A percentile compares a stretch with the other conserved stretches of the same genome.
Conservation (phyloP, 176 grass and related monocot genomes). For the Oryza longistaminata region DNA sequence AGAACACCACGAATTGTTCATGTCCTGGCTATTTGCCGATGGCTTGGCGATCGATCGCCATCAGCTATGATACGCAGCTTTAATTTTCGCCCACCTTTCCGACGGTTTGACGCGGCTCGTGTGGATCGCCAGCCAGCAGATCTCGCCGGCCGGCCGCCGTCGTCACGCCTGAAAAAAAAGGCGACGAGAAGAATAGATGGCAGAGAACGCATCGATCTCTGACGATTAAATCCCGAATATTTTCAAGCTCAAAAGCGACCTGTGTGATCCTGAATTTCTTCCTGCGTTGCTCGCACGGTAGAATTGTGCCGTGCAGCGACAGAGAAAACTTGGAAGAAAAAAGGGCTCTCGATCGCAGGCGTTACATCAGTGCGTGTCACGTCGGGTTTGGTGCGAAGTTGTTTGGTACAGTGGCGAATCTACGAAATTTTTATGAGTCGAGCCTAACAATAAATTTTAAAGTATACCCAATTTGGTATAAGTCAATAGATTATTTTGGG, state of each 20-base stretch:
- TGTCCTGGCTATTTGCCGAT: too few relatives aligned
- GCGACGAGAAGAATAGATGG: too few relatives aligned
- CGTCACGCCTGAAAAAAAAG: neutral
- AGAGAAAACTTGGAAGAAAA: neutral
- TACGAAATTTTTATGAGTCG: too few relatives aligned
- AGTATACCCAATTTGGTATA: too few relatives aligned
- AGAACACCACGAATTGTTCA: too few relatives aligned
- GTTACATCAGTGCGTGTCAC: neutral
- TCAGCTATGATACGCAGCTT: neutral
- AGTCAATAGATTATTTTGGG: too few relatives aligned
- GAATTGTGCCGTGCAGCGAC: neutral
- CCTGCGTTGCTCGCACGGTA: neutral
- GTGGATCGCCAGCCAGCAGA: neutral
- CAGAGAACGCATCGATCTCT: neutral
- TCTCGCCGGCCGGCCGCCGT: neutral
- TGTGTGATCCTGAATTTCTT: neutral
- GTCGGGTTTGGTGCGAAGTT: neutral
- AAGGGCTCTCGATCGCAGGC: neutral
- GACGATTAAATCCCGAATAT: neutral
- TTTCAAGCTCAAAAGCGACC: neutral
- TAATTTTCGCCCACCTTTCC: neutral
- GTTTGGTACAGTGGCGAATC: too few relatives aligned
- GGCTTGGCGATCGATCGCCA: too few relatives aligned
- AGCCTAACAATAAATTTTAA: too few relatives aligned
- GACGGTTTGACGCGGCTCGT: neutral